Evolutionary conservation across 352 stramenopile species (phyloP), one percentile per base, ranked within the genome.

Genomic region (Peronospora tabacina): DNA sequence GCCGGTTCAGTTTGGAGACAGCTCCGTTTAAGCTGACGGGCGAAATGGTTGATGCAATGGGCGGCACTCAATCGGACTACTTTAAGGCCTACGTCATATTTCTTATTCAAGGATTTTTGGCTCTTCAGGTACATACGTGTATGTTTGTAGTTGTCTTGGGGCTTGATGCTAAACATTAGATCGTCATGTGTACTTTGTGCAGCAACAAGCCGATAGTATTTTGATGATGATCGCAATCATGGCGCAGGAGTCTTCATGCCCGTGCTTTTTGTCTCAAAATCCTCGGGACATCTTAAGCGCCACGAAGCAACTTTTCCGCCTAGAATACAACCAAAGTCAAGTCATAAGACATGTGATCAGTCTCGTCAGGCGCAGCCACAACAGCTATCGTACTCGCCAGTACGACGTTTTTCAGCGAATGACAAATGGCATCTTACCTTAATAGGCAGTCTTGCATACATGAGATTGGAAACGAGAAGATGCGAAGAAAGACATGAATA

Each of bases 21-120:
- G 95, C 95, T 26, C 96, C 97, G 11, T 99, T 99, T 75, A 99
- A 99, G 63, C 74, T 99, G 5, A 98, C 96, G 10, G 79, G 85
- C 13, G 97, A 99, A 54, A 98, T 99, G 76, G 90, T 99, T 30
- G 90, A 98, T 34, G 87, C 98, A 7, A 96, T 98, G 85, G 94
- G 89, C 33, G 96, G 95, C 7, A 87, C 73, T 29, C 77, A 91
- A 42, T 88, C 70, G 5, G 74, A 90, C 63, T 90, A 88, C 52
- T 98, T 98, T 75, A 96, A 94, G 55, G 90, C 96, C 44, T 98
- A 98, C 68, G 86, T 98, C n/a, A 97, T 95, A 41, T 75, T 97
- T 40, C 95, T 98, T 58, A 97, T 95, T 52, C 95, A 95, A 69
- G 95, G 95, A 19, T 99, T 98, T 66, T 68, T 98, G 38, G 95